Evolutionary conservation across 208 protist species (phyloP).

Genomic region (Wallacemonas collosoma): DNA sequence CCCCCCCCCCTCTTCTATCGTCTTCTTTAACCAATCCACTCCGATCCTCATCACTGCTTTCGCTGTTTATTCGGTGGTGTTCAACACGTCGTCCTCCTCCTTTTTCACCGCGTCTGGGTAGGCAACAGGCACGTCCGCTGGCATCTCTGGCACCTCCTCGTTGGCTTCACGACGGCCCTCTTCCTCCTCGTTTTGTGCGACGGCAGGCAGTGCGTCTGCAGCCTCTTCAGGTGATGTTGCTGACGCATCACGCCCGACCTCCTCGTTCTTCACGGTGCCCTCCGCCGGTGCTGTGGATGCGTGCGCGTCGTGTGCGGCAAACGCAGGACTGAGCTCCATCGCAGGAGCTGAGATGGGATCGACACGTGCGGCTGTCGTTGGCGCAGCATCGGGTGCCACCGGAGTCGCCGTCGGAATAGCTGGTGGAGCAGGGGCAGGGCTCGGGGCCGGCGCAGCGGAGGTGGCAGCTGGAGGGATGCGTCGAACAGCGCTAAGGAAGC

Average conservation of each 20-base stretch:
- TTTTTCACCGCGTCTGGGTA: neutral
- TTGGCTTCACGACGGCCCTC: neutral
- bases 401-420: neutral
- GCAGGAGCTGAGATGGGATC: constrained; percentile 7
- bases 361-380: neutral
- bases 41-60: neutral
- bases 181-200: neutral
- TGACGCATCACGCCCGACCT: neutral
- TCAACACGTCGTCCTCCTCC: constrained; percentile 9
- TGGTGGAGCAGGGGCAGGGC: constrained; percentile 2
- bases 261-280: neutral
- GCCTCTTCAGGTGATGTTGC: neutral
- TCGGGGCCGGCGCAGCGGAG: neutral
- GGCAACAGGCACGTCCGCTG: neutral
- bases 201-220: neutral
- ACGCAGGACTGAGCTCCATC: constrained; percentile 20
- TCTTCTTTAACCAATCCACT: no score
- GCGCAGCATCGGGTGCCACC: no score
- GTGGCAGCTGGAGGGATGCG: neutral
- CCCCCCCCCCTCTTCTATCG: no score
- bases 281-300: neutral
- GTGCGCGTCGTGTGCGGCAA: neutral
- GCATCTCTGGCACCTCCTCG: neutral
- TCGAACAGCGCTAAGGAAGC: constrained; percentile 7
- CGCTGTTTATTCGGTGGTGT: constrained; percentile 10